phyloP scores from a whole-genome alignment of 73 alveolate genomes.

The Paramecium tetraurelia region DNA sequence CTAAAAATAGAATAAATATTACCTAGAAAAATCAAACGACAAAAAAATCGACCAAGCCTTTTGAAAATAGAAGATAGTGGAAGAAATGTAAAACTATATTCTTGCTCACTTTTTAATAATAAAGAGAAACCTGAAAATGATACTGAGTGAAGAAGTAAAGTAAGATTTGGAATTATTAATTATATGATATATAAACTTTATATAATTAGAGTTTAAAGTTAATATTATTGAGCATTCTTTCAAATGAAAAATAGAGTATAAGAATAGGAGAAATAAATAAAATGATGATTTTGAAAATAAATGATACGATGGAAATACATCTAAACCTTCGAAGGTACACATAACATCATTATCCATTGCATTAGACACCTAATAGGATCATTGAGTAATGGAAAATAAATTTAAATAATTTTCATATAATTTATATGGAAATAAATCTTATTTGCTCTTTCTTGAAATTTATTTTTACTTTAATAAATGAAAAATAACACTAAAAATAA shows the following conservation, averaged over 20 bases:
- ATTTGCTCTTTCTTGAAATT: not conserved
- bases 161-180: not conserved
- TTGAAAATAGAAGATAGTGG: slow-evolving; percentile 9
- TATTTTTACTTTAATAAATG: too few relatives aligned
- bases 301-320: not conserved
- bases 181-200: not conserved
- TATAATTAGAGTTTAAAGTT: not conserved
- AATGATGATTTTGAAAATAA: not conserved
- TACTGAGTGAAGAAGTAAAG: not conserved
- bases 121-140: not conserved
- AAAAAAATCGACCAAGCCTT: not conserved
- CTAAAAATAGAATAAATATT: not conserved
- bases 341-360: too few relatives aligned
- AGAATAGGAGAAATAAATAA: not conserved
- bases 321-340: not conserved
- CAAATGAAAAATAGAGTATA: not conserved
- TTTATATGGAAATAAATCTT: not conserved
- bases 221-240: not conserved
- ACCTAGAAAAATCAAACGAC: not conserved
- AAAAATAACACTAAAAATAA: too few relatives aligned
- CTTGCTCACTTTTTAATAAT: not conserved
- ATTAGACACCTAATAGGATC: not conserved
- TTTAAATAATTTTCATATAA: not conserved
- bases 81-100: not conserved
- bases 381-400: not conserved